Evolutionary conservation across 2,329 filamentous ascomycete species (phyloP).

Genomic region (Pseudohalonectria lignicola): DNA sequence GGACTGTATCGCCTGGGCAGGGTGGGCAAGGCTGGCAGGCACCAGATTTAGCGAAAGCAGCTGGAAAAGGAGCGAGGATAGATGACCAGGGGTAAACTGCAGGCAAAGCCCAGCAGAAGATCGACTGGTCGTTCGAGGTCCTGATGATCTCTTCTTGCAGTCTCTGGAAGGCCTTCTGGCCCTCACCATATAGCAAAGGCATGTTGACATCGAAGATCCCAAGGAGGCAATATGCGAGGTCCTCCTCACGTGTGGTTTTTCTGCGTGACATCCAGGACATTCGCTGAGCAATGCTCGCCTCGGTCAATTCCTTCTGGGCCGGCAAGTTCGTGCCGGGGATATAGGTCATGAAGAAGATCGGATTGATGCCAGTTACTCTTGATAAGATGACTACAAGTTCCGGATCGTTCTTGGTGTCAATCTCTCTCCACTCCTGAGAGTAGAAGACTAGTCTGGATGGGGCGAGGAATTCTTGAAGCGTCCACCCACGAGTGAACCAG

Average conservation of each 20-base stretch:
- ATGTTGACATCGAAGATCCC: slow-evolving; percentile 3
- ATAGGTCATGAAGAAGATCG: too few species aligned
- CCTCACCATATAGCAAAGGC: slow-evolving; percentile 3
- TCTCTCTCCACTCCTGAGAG: neutral
- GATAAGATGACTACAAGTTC: neutral
- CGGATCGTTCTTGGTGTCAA: neutral
- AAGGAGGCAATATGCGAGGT: slow-evolving; percentile 2
- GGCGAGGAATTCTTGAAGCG: slow-evolving; percentile 3
- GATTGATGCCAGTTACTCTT: neutral
- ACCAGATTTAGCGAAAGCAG: neutral
- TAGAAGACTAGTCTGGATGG: neutral
- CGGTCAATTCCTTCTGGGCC: neutral
- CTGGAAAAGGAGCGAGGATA: neutral
- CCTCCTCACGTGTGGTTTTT: neutral
- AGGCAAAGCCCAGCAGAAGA: slow-evolving; percentile 12
- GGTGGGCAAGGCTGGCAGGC: too few species aligned
- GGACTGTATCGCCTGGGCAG: too few species aligned
- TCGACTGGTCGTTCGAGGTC: slow-evolving; percentile 10
- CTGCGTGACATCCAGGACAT: slow-evolving; percentile 1
- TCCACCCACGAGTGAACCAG: slow-evolving; percentile 3
- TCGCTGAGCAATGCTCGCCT: neutral
- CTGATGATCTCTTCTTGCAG: slow-evolving; percentile 3
- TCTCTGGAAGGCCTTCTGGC: neutral
- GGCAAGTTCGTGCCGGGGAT: too few species aligned
- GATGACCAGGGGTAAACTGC: neutral